phyloP scores from a whole-genome alignment of 192 early-diverging fungal genomes.

The Umbelopsis sp. region DNA sequence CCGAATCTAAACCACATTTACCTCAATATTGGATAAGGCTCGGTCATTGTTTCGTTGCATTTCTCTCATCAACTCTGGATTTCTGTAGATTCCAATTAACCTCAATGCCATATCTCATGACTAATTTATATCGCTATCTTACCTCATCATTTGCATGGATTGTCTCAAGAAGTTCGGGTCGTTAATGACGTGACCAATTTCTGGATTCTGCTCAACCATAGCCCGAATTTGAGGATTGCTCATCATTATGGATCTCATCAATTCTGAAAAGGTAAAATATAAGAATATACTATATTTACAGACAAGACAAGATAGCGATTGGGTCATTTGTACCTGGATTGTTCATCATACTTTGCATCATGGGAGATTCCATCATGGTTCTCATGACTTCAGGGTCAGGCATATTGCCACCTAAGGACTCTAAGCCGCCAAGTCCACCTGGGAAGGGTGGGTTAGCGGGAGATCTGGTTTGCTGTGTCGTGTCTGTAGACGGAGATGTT shows the following conservation, averaged over 20 bases:
- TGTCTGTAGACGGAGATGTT: not conserved
- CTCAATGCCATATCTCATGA: not conserved
- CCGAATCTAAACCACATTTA: not conserved
- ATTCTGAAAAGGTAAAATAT: constrained; percentile 34
- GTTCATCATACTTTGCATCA: constrained; percentile 38
- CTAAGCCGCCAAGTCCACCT: not conserved
- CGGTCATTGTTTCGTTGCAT: constrained; percentile 65
- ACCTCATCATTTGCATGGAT: constrained; percentile 50
- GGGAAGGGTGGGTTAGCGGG: constrained; percentile 8
- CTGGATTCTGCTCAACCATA: constrained; percentile 64
- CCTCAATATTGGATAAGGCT: constrained; percentile 64
- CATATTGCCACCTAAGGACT: constrained; percentile 7
- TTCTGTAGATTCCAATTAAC: constrained; percentile 28
- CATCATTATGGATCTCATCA: constrained; percentile 64
- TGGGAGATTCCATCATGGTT: constrained; percentile 40
- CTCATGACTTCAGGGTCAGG: constrained; percentile 38
- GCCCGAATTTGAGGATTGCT: constrained; percentile 58
- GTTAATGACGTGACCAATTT: constrained; percentile 63
- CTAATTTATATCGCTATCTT: not conserved
- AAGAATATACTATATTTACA: too few species aligned
- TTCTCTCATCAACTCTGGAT: constrained; percentile 64
- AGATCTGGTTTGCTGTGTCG: constrained; percentile 23
- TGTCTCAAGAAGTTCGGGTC: constrained; percentile 64
- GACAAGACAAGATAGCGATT: not conserved
- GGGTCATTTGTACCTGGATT: constrained; percentile 33